Conservation (phyloP, 2,329 filamentous ascomycete genomes). For the Alternaria consortialis region DNA sequence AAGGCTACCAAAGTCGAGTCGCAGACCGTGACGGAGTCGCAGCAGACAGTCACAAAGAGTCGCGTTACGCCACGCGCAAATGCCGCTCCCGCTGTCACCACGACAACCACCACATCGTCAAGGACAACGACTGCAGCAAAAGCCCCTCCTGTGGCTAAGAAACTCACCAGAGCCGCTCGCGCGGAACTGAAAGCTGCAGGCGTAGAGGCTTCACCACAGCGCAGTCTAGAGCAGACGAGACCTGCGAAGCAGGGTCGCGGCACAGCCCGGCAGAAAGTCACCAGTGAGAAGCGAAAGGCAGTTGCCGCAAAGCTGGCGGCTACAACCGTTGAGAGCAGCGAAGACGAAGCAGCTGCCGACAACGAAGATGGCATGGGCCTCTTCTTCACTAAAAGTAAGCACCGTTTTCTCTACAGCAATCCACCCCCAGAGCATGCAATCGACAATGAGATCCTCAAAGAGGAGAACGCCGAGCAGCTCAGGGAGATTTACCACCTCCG, state of each 20-base stretch:
- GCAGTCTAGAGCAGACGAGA: slow-evolving; percentile 21
- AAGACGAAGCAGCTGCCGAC: slow-evolving; percentile 24
- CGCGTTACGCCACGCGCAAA: slow-evolving; percentile 23
- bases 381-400: slow-evolving; percentile 36
- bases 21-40: slow-evolving; percentile 16
- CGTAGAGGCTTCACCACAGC: slow-evolving; percentile 27
- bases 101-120: slow-evolving; percentile 16
- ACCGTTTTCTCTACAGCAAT: slow-evolving; percentile 7
- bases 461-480: slow-evolving; percentile 10
- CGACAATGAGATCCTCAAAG: neutral
- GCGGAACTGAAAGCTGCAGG: slow-evolving; percentile 20
- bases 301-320: slow-evolving; percentile 13
- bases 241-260: slow-evolving; percentile 21
- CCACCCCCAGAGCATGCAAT: neutral
- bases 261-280: slow-evolving; percentile 8
- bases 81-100: slow-evolving; percentile 11
- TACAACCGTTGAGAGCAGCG: slow-evolving; percentile 16
- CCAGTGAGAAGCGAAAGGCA: slow-evolving; percentile 18
- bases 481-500: slow-evolving; percentile 20
- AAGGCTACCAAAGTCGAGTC: slow-evolving; percentile 25
- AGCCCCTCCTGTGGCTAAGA: slow-evolving; percentile 13
- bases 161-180: slow-evolving; percentile 25
- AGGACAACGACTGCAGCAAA: slow-evolving; percentile 1
- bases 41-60: slow-evolving; percentile 14
- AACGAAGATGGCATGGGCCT: slow-evolving; percentile 24